phyloP scores from a whole-genome alignment of 108 stramenopile genomes.

The Aurantiochytrium sp. region DNA sequence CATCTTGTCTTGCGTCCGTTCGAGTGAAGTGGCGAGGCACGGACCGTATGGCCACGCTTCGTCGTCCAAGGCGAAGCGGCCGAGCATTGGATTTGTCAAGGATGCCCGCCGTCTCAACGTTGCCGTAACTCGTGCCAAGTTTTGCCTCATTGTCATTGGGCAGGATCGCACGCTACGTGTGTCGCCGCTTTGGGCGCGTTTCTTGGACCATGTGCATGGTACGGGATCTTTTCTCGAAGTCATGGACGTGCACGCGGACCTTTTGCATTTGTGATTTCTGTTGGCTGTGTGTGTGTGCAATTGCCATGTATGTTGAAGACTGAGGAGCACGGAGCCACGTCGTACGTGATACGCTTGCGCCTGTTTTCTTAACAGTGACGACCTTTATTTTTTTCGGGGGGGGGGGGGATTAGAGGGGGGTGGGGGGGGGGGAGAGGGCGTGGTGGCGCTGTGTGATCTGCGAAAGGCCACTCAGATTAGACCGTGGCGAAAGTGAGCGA shows the following conservation, averaged over 20 bases:
- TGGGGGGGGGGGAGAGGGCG: too few relatives aligned
- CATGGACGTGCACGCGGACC: not conserved
- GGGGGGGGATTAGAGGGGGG: too few relatives aligned
- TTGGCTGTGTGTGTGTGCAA: too few relatives aligned
- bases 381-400: too few relatives aligned
- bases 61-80: not conserved
- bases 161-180: slow-evolving; percentile 15
- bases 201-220: slow-evolving; percentile 13
- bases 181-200: not conserved
- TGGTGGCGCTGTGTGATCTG: too few relatives aligned
- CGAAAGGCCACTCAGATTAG: too few relatives aligned
- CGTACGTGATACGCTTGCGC: too few relatives aligned
- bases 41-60: not conserved
- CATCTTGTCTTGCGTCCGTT: slow-evolving; percentile 81
- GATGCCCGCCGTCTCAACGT: slow-evolving; percentile 57
- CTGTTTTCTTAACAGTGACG: too few relatives aligned
- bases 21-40: not conserved
- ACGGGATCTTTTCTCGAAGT: not conserved
- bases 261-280: not conserved
- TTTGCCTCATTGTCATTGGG: slow-evolving; percentile 49
- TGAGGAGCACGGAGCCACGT: too few relatives aligned
- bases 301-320: too few relatives aligned
- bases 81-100: slow-evolving; percentile 52
- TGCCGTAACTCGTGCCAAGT: slow-evolving; percentile 52
- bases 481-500: too few relatives aligned